Base-by-base conservation (phyloP, 225 moss, liverwort and hornwort genomes). In the Pseudoscleropodium purum region DNA sequence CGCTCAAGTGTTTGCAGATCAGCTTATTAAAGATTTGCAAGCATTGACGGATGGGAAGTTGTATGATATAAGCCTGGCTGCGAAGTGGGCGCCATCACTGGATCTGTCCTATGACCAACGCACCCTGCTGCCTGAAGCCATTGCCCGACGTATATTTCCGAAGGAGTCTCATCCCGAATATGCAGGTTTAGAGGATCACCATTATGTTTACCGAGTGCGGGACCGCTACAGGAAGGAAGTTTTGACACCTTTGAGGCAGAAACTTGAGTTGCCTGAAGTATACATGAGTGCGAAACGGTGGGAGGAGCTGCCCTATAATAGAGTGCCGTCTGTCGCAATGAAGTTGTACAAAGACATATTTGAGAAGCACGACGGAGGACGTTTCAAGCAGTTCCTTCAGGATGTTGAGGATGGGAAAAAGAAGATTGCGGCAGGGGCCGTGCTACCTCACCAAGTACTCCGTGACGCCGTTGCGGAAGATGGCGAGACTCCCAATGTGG, bases 301-400 rank as follows among this genome's bases (percentile, higher is more conserved):
- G 97, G 91, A 94, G 85, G 95, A 93, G 75, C 83, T 98, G 86
- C 95, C 95, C 34, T 98, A 98, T 49, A 92, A 90, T 61, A 89
- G 97, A 74, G 96, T 96, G 84, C 89, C 96, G 30, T 98, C 97
- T 21, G 95, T 98, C 51, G 97, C 97, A 60, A 96, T 98, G 96
- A 95, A 85, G 85, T 91, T 15, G 36, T 96, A 96, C 89, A 98
- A 94, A 87, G 91, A 90, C 7, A n/a, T 91, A 31, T 96, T 98
- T 59, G 92, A 92, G 90, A 93, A 91, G 91, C 94, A 96, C 59
- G 96, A 98, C 76, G 54, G 51, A 82, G 91, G 84, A 41, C 94
- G 96, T 63, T 98, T 98, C 90, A 95, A 85, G 56, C 54, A 93
- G 81, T 96, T 90, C 72, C 91, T 98, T 63, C 89, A 89, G 73